Evolutionary conservation across 2,329 filamentous ascomycete species (phyloP).

Genomic region (Calonectria fujianensis): DNA sequence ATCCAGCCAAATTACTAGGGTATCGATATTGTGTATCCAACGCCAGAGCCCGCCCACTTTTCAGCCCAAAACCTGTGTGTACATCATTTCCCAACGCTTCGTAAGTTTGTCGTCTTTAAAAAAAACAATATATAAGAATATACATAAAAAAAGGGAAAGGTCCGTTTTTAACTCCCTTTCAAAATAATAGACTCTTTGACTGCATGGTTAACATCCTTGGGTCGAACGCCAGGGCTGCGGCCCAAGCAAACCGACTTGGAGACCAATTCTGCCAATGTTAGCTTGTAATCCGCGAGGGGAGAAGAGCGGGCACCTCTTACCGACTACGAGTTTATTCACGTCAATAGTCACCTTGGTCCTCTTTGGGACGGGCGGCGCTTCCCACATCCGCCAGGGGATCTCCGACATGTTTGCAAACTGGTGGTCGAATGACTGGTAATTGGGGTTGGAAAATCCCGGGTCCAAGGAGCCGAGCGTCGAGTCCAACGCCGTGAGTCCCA

Average conservation of each 20-base stretch:
- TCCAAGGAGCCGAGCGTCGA: conserved; percentile 38
- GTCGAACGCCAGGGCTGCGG: conserved; percentile 62
- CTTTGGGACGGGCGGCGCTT: conserved; percentile 46
- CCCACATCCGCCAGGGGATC: conserved; percentile 46
- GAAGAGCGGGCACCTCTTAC: conserved; percentile 50
- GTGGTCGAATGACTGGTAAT: conserved; percentile 37
- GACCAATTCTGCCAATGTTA: conserved; percentile 59
- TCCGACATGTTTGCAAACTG: conserved; percentile 40
- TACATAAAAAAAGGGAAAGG: background rate
- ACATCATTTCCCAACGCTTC: background rate
- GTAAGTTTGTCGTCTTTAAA: background rate
- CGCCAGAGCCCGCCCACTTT: conserved; percentile 10
- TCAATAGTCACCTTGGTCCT: conserved; percentile 61
- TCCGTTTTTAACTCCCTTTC: background rate
- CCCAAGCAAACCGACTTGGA: conserved; percentile 62
- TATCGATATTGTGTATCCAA: conserved; percentile 36
- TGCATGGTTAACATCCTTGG: conserved; percentile 61
- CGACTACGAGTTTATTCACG: conserved; percentile 58
- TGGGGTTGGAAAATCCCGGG: conserved; percentile 25
- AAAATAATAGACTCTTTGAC: conserved; percentile 49
- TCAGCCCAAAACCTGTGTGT: background rate
- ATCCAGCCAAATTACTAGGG: conserved; percentile 24
- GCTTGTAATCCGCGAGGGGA: conserved; percentile 1
- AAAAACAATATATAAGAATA: background rate
- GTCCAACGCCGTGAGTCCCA: conserved; percentile 34